Base-by-base conservation (phyloP, 805 yeast species). In the Yamadazyma insecticola region DNA sequence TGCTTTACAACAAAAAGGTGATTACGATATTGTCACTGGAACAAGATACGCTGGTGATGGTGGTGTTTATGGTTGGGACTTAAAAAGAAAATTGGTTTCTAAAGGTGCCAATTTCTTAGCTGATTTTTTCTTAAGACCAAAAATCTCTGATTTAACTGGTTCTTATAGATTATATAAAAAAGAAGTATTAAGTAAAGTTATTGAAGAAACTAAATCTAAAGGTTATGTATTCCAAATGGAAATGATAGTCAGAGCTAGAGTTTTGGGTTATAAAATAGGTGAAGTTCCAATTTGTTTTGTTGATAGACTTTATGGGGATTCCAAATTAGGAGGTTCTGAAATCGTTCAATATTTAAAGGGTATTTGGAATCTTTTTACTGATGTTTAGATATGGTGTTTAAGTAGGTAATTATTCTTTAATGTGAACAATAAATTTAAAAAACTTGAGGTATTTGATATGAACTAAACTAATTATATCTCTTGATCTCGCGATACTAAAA, bases 171-270 rank as follows among this genome's bases (percentile, higher is more conserved):
- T 81, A 43, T 81, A 82, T 66, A 80, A 79, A 55, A 81, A 80
- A 55, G 74, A 70, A 4, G 88, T 72, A 2, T 67, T 81, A 53
- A 72, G 75, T 40, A 73, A 76, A 50, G 72, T 82, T 41, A 82
- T 81, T 41, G 72, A 64, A 29, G 81, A 69, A 36, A 81, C 89
- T 28, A 69, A 73, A 50, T 76, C 84, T 22, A 81, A 82, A 60
- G 90, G 90, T 30, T 81, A 82, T 47, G 90, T 82, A 24, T 81
- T 81, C 74, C 90, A 81, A 62, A 81, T 81, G 90, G 90, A 81
- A 60, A 81, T 81, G 88, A 79, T 81, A 76, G 90, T 81, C 15
- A 74, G 90, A 44, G 90, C 90, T 24, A 71, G 84, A 51, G 66
- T 79, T n/a, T 60, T 78, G 53, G 81, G 80, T n/a, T 78, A 71